phyloP scores from a whole-genome alignment of 2,329 filamentous ascomycete genomes.

The Neonectria neomacrospora region DNA sequence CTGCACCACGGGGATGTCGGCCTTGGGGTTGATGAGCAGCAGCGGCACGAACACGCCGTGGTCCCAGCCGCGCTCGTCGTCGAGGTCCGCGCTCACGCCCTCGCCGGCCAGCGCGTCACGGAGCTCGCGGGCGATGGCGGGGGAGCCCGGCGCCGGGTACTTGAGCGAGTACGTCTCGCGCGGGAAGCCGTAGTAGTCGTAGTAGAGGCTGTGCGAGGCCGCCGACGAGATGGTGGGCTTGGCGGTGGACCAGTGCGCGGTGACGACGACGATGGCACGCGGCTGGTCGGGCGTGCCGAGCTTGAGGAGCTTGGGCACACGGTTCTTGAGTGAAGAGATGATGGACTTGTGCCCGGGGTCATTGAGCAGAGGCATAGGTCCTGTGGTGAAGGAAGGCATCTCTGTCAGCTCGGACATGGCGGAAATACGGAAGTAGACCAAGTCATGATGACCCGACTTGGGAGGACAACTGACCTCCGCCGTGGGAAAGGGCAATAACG shows the following conservation, averaged over 20 bases:
- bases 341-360: conserved; percentile 64
- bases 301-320: conserved; percentile 65
- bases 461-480: conserved; percentile 53
- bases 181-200: conserved; percentile 71
- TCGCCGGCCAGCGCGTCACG: conserved; percentile 56
- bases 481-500: conserved; percentile 61
- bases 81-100: conserved; percentile 57
- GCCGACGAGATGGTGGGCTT: conserved; percentile 63
- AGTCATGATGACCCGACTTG: neutral
- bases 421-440: conserved; percentile 8
- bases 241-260: conserved; percentile 66
- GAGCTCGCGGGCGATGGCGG: conserved; percentile 62
- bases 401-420: neutral
- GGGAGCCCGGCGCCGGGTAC: conserved; percentile 67
- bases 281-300: conserved; percentile 62
- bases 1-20: conserved; percentile 66
- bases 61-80: conserved; percentile 62
- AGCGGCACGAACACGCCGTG: conserved; percentile 71
- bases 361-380: conserved; percentile 68
- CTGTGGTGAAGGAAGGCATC: conserved; percentile 47
- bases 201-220: conserved; percentile 59
- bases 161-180: conserved; percentile 64
- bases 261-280: conserved; percentile 65
- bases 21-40: conserved; percentile 63
- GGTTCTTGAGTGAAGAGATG: conserved; percentile 61